Evolutionary conservation across 441 rosid genomes (phyloP), one percentile per base, ranked within the genome.

Genomic region (Pelargonium australe): DNA sequence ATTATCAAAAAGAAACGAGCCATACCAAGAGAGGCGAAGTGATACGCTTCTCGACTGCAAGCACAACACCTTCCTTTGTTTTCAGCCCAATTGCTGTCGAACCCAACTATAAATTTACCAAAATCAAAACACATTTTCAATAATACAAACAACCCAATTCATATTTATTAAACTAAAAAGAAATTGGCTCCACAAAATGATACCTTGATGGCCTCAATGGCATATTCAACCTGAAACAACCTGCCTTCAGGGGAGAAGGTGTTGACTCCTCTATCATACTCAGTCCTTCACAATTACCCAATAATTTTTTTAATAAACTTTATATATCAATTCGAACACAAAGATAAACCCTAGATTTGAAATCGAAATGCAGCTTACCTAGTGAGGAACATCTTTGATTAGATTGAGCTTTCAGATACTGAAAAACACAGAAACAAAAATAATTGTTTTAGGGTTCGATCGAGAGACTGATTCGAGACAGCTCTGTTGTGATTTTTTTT

Each of bases 151-250:
- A 72, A 25, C 12, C n/a, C 55, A 67, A 20, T 7, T 14, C 45
- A 45, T 31, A 60, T 31, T 0, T 6, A 63, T 19, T 44, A 5
- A 8, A 17, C 3, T 44, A 74, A 19, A 13, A 70, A 28, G 55
- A 34, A 28, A 28, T 28, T 28, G 43, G 13, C 14, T 25, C 4
- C 23, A 2, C 19, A 68, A 45, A 12, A 67, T n/a, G 65, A 60
- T 75, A 95, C 99, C 97, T 95, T 95, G 81, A 95, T 95, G 69
- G 98, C 97, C 81, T 95, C 99, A 71, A 95, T 92, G 49, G 99
- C 99, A 76, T 95, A 95, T 73, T 95, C 99, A 19, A 95, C 99
- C 77, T 95, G 99, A 79, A 95, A 92, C 51, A 95, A 78, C 76
- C 99, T 76, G 6, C 99, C 99, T 79, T 95, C 99, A 0, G 97